Conservation (phyloP, 1,284 basidiomycete genomes). For the Cutaneotrichosporon cavernicola region DNA sequence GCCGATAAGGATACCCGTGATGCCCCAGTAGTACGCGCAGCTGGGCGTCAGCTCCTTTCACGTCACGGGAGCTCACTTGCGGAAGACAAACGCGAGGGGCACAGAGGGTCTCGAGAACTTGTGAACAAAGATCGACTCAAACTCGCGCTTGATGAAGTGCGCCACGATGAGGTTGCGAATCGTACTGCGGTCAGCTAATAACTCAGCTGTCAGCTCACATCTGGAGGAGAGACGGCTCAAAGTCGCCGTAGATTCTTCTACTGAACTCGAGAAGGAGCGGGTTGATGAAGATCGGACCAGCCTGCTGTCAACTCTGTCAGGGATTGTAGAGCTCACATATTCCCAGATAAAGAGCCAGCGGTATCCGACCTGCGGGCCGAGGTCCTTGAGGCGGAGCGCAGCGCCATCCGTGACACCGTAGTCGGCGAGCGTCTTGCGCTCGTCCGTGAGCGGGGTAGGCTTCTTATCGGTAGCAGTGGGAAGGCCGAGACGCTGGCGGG, state of each 20-base stretch:
- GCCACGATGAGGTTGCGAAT: constrained; percentile 74
- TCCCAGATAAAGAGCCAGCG: constrained; percentile 80
- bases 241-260: constrained; percentile 40
- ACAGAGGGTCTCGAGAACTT: constrained; percentile 94
- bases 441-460: constrained; percentile 61
- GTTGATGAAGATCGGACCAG: constrained; percentile 87
- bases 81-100: constrained; percentile 82
- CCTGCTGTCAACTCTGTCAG: constrained; percentile 55
- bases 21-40: constrained; percentile 81
- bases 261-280: constrained; percentile 75
- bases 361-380: constrained; percentile 85
- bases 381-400: constrained; percentile 71
- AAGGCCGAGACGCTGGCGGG: constrained; percentile 69
- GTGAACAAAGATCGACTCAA: constrained; percentile 91
- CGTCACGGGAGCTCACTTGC: constrained; percentile 66
- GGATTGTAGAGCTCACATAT: constrained; percentile 66
- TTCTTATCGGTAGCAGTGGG: constrained; percentile 32
- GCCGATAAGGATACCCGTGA: constrained; percentile 77
- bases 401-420: constrained; percentile 63
- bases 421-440: constrained; percentile 63
- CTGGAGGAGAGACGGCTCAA: constrained; percentile 42
- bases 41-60: constrained; percentile 53
- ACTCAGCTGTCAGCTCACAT: constrained; percentile 30
- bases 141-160: constrained; percentile 89
- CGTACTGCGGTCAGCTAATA: constrained; percentile 58